These are phyloP conservation scores for Cadophora malorum DNA, from an alignment of 2,329 filamentous ascomycete genomes.

Conservation along the genomic window DNA sequence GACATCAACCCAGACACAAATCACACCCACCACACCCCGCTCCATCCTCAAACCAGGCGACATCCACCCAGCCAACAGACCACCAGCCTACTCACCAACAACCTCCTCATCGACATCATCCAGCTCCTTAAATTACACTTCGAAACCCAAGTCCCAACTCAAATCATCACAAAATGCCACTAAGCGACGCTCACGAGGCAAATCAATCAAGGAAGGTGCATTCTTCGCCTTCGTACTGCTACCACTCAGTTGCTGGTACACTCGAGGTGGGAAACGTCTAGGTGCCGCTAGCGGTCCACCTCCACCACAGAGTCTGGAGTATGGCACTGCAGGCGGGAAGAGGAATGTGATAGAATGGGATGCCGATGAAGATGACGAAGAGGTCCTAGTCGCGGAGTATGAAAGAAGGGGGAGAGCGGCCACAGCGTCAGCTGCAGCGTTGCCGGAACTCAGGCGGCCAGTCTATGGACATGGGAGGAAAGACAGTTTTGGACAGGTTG, in stretches of 20 bases:
- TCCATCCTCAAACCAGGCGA: constrained; percentile 14
- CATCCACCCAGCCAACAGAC: not conserved
- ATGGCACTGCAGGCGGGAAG: not conserved
- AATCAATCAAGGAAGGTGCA: constrained; percentile 25
- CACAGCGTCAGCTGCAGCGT: not conserved
- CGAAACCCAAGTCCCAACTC: not conserved
- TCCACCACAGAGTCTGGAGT: not conserved
- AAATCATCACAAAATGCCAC: not conserved
- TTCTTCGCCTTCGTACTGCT: constrained; percentile 30
- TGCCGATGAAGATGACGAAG: not conserved
- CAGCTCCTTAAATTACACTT: constrained; percentile 2
- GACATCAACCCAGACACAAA: not conserved
- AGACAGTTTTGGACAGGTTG: not conserved
- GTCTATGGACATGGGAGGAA: not conserved
- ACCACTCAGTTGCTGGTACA: constrained; percentile 31
- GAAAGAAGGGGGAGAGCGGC: not conserved
- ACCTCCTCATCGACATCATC: not conserved
- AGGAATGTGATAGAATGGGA: not conserved
- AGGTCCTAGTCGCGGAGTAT: not conserved
- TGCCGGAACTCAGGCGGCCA: constrained; percentile 4
- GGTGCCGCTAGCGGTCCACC: not conserved
- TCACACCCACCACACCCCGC: not conserved
- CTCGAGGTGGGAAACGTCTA: constrained; percentile 22
- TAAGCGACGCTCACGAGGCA: not conserved
- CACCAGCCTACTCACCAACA: constrained; percentile 2